Evolutionary conservation across 441 rosid genomes (phyloP).

Genomic region (Rhodomyrtus psidioides): DNA sequence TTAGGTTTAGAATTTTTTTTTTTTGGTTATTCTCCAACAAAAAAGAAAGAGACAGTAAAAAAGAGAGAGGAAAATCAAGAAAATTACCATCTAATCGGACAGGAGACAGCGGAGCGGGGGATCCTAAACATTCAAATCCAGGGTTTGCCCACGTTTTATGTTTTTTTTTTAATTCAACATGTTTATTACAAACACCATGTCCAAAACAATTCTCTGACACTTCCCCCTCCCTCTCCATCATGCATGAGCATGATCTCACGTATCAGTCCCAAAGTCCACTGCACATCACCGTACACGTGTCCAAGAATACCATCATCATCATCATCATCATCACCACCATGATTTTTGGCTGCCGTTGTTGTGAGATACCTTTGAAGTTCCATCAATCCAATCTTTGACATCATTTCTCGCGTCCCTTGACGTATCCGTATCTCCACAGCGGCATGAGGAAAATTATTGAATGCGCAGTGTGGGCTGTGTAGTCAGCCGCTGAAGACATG

Average conservation of each 20-base stretch:
- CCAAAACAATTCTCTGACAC: neutral
- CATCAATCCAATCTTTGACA: neutral
- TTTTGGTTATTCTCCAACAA: too few species aligned
- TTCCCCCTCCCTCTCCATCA: neutral
- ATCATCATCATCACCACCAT: neutral
- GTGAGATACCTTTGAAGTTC: neutral
- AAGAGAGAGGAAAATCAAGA: neutral
- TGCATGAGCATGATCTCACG: neutral
- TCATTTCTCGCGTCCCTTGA: neutral
- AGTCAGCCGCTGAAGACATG: neutral
- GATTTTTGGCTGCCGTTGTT: neutral
- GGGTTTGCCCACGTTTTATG: neutral
- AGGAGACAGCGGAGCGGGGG: neutral
- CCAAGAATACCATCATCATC: neutral
- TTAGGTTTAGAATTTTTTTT: too few species aligned
- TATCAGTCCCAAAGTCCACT: neutral
- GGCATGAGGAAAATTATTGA: neutral
- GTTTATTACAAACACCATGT: neutral
- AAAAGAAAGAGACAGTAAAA: too few species aligned
- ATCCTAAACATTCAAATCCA: neutral
- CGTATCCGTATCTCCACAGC: neutral
- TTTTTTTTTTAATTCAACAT: neutral
- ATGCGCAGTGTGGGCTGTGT: neutral
- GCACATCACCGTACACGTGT: neutral
- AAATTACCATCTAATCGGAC: neutral